Evolutionary conservation across 2,329 filamentous ascomycete genomes (phyloP).

Genomic region (Thelonectria discophora): DNA sequence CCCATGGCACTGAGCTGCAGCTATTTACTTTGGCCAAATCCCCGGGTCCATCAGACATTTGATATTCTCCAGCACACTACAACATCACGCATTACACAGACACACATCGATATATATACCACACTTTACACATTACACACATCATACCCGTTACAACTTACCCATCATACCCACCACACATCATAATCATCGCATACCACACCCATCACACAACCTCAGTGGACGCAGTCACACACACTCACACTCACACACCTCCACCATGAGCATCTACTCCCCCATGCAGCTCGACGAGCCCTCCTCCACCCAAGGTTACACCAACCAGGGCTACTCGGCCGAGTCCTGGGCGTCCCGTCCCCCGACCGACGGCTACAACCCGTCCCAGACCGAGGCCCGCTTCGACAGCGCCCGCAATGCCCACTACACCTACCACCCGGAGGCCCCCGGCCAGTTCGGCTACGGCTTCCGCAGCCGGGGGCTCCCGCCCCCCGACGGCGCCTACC

Average conservation of each 20-base stretch:
- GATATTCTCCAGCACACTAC: no score
- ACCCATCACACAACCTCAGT: no score
- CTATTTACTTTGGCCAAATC: slow-evolving; percentile 21
- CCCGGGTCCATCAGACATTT: no score
- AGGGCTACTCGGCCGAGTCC: slow-evolving; percentile 3
- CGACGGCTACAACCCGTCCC: slow-evolving; percentile 10
- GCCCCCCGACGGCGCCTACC: neutral
- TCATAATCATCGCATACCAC: no score
- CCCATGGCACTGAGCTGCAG: neutral
- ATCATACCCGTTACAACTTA: no score
- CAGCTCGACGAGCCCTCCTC: slow-evolving; percentile 7
- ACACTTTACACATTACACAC: no score
- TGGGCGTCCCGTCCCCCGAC: slow-evolving; percentile 11
- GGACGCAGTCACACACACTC: neutral
- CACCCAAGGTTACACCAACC: slow-evolving; percentile 3
- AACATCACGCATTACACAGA: no score
- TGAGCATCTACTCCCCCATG: slow-evolving; percentile 21
- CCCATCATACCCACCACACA: no score
- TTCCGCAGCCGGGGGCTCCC: slow-evolving; percentile 1
- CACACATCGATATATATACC: no score
- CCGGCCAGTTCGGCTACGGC: slow-evolving; percentile 5
- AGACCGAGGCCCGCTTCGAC: slow-evolving; percentile 18
- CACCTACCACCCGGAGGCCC: slow-evolving; percentile 1
- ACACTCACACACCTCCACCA: slow-evolving; percentile 3
- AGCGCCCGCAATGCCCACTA: neutral